Conservation (phyloP, 1,284 basidiomycete species). For the Ganoderma leucocontextum region DNA sequence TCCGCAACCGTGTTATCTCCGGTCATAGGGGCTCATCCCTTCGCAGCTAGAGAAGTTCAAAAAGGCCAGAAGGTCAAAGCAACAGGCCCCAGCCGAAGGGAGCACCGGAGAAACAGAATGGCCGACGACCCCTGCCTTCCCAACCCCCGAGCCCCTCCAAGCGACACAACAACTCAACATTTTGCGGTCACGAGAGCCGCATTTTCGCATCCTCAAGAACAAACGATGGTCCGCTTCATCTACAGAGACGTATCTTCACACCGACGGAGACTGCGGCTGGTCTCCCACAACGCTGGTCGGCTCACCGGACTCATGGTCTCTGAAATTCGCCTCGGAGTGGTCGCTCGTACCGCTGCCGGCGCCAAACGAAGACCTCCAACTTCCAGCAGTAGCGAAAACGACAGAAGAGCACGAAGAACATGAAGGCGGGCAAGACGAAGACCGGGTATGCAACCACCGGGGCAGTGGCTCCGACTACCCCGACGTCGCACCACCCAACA, state of each 20-base stretch:
- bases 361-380: not conserved
- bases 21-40: not conserved
- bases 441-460: not conserved
- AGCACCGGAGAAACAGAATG: not conserved
- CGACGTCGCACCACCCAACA: not conserved
- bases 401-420: not conserved
- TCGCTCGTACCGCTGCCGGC: not conserved
- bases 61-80: not conserved
- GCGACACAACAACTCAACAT: too few species aligned
- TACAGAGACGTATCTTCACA: not conserved
- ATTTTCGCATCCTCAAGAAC: not conserved
- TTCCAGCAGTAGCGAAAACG: not conserved
- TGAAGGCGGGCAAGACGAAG: not conserved
- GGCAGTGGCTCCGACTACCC: not conserved
- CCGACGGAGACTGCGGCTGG: not conserved
- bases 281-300: constrained; percentile 4
- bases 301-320: constrained; percentile 4
- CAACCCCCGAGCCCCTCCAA: not conserved
- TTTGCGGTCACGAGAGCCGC: not conserved
- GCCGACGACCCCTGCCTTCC: not conserved
- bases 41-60: not conserved
- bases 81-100: not conserved
- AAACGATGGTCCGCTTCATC: not conserved
- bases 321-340: not conserved
- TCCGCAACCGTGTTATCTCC: not conserved